These are phyloP conservation scores for Aspergillus cristatus DNA, from an alignment of 495 filamentous ascomycete genomes.

Conservation along the genomic window DNA sequence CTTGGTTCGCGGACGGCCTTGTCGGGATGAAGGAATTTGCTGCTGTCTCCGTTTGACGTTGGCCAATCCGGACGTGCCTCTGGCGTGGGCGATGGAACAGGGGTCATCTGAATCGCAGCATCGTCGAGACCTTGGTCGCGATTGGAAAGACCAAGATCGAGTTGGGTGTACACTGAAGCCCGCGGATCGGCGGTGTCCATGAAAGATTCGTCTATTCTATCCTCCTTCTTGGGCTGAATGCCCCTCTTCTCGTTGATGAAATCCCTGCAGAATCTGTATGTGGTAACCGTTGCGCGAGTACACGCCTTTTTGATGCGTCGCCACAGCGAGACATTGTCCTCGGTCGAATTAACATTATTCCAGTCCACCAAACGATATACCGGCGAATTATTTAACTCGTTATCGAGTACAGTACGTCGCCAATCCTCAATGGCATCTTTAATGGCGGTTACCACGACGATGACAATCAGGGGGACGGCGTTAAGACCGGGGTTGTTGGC, in stretches of 20 bases:
- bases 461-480: constrained; percentile 87
- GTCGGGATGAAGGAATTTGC: constrained; percentile 25
- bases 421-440: constrained; percentile 99
- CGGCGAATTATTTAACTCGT: constrained; percentile 91
- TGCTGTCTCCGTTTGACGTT: constrained; percentile 13
- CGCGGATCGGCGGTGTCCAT: constrained; percentile 52
- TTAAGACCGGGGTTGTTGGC: constrained; percentile 83
- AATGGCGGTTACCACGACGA: constrained; percentile 80
- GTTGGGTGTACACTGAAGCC: constrained; percentile 50
- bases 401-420: constrained; percentile 84
- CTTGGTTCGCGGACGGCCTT: constrained; percentile 23
- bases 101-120: constrained; percentile 82
- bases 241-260: constrained; percentile 27
- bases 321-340: constrained; percentile 80
- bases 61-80: constrained; percentile 36
- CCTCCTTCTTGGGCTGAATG: constrained; percentile 26
- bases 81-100: constrained; percentile 74
- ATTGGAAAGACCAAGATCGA: constrained; percentile 14
- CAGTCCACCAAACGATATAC: constrained; percentile 83
- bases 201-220: constrained; percentile 51
- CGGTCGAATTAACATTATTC: constrained; percentile 87
- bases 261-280: constrained; percentile 49
- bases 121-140: constrained; percentile 42
- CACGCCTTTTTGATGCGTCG: constrained; percentile 86
- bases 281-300: constrained; percentile 48